These are phyloP conservation scores for Astrephomene gubernaculifera DNA, from an alignment of 139 green algal genomes.

Conservation along the genomic window DNA sequence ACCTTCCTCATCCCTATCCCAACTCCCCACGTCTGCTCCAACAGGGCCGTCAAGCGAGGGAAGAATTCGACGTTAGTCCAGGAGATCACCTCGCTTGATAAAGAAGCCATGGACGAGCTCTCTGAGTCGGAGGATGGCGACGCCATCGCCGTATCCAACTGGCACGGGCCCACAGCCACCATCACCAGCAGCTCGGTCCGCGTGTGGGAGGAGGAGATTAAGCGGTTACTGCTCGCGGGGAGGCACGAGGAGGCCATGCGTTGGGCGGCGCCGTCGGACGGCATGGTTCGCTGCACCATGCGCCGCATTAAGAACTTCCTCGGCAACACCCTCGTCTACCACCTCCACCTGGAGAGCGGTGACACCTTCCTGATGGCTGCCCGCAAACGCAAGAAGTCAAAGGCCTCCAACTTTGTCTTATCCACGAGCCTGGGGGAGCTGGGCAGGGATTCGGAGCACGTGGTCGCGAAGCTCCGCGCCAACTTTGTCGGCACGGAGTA, in stretches of 20 bases:
- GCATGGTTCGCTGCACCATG: conserved; percentile 59
- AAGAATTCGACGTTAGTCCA: not conserved
- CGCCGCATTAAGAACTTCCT: conserved; percentile 50
- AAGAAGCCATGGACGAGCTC: not conserved
- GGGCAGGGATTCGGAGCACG: conserved; percentile 13
- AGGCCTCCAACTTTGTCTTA: conserved; percentile 44
- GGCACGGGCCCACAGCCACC: not conserved
- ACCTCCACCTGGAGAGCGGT: conserved; percentile 70
- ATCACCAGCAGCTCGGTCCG: not conserved
- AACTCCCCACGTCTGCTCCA: too few relatives aligned
- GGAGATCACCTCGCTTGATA: not conserved
- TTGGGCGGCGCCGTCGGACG: conserved; percentile 43
- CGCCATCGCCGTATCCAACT: not conserved
- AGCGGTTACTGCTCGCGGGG: conserved; percentile 22
- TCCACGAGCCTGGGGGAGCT: conserved; percentile 19
- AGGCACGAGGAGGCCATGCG: conserved; percentile 46
- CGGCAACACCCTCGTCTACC: conserved; percentile 28
- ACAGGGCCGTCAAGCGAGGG: not conserved
- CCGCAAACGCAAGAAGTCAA: conserved; percentile 87
- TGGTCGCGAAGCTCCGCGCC: conserved; percentile 58
- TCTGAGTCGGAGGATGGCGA: not conserved
- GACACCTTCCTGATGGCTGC: conserved; percentile 86
- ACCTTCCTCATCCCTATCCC: too few relatives aligned
- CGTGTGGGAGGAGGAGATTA: conserved; percentile 52
- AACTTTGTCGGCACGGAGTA: conserved; percentile 97